These are phyloP conservation scores for Penicillium sp. DNA, from an alignment of 2,329 filamentous ascomycete genomes.

Conservation along the genomic window DNA sequence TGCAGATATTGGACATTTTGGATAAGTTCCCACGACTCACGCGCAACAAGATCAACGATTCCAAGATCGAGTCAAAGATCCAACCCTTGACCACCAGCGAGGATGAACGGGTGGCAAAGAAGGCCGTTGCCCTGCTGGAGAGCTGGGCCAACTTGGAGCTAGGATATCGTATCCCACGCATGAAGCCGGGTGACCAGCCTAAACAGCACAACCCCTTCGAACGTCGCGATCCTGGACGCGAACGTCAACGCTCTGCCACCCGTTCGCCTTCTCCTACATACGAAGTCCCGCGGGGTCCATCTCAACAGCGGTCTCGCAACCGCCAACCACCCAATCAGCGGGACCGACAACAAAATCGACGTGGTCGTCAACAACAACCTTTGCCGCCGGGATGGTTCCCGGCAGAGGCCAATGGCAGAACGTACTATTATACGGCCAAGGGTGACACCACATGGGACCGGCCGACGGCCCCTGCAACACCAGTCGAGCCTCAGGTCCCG, in stretches of 20 bases:
- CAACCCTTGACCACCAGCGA: slow-evolving; percentile 64
- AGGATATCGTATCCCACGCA: slow-evolving; percentile 87
- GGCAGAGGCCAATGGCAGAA: slow-evolving; percentile 66
- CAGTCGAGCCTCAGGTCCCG: slow-evolving; percentile 60
- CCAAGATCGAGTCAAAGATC: slow-evolving; percentile 85
- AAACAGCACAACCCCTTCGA: slow-evolving; percentile 62
- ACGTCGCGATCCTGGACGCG: slow-evolving; percentile 52
- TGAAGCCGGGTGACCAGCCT: slow-evolving; percentile 64
- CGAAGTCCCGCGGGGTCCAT: slow-evolving; percentile 43
- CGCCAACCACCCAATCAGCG: slow-evolving; percentile 54
- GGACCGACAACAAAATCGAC: slow-evolving; percentile 48
- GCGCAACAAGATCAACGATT: slow-evolving; percentile 94
- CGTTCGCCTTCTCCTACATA: slow-evolving; percentile 50
- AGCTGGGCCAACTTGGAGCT: slow-evolving; percentile 88
- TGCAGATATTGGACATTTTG: slow-evolving; percentile 87
- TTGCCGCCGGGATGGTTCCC: slow-evolving; percentile 85
- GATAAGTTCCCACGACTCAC: slow-evolving; percentile 86
- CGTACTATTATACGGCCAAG: slow-evolving; percentile 80
- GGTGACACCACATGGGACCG: slow-evolving; percentile 79
- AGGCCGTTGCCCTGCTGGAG: slow-evolving; percentile 69
- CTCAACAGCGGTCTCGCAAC: slow-evolving; percentile 58
- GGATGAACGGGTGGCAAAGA: slow-evolving; percentile 71
- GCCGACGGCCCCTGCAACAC: slow-evolving; percentile 67
- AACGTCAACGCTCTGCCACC: slow-evolving; percentile 52
- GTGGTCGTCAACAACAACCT: slow-evolving; percentile 49